Conservation (phyloP, 208 protist species). For the Trichomonas vaginalis region DNA sequence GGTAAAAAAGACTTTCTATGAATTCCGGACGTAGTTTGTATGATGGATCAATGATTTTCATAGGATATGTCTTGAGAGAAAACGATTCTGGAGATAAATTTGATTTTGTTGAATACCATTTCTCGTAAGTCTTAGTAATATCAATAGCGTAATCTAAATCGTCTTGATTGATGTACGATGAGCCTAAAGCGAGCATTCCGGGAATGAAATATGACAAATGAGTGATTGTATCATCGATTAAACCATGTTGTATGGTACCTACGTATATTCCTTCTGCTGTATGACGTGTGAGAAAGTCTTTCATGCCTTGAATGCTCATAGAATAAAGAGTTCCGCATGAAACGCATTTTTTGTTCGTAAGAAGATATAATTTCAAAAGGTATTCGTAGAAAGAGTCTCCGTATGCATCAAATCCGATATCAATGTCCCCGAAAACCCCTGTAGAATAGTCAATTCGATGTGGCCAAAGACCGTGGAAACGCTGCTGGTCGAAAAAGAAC, state of each 20-base stretch:
- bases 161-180: neutral
- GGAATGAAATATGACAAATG: conserved; percentile 10
- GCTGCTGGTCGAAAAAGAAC: neutral
- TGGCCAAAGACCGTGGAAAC: neutral
- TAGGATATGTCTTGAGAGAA: neutral
- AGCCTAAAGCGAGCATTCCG: neutral
- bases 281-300: neutral
- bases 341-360: neutral
- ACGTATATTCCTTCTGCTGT: neutral
- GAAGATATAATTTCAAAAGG: conserved; percentile 42
- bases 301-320: neutral
- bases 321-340: neutral
- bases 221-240: neutral
- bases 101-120: neutral
- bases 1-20: conserved; percentile 28
- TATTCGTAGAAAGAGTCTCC: conserved; percentile 54
- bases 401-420: conserved; percentile 39
- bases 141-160: neutral
- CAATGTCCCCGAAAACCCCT: neutral
- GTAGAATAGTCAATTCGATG: neutral
- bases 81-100: neutral
- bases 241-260: neutral
- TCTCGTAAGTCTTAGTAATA: neutral
- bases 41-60: neutral
- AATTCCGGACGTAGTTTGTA: conserved; percentile 33